Evolutionary conservation across 192 early-diverging fungal species (phyloP).

Genomic region (Endogone sp.): DNA sequence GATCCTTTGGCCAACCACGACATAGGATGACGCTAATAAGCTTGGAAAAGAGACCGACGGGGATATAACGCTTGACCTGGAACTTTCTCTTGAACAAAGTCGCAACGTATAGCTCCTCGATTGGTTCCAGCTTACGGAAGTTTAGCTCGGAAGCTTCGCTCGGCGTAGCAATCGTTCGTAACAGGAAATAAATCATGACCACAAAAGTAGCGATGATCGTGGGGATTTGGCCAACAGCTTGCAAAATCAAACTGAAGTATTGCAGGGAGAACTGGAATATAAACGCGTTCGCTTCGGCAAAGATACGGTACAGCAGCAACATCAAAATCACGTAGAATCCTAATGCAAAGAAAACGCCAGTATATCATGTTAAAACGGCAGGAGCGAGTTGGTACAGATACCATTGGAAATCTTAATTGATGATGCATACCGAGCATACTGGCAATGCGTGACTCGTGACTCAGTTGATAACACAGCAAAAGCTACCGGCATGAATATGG

Average conservation of each 20-base stretch:
- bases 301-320: slow-evolving; percentile 15
- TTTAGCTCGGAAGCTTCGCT: slow-evolving; percentile 12
- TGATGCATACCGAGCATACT: slow-evolving; percentile 20
- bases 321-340: slow-evolving; percentile 14
- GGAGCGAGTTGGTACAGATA: too few relatives aligned
- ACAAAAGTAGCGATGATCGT: slow-evolving; percentile 16
- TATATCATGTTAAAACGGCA: neutral
- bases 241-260: slow-evolving; percentile 15
- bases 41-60: neutral
- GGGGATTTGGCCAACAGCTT: slow-evolving; percentile 9
- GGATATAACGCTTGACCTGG: neutral
- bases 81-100: slow-evolving; percentile 8
- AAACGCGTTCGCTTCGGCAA: slow-evolving; percentile 18
- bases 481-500: slow-evolving; percentile 7
- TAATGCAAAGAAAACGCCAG: neutral
- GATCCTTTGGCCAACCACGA: neutral
- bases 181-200: slow-evolving; percentile 19
- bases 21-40: neutral
- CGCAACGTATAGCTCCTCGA: slow-evolving; percentile 28
- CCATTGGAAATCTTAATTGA: too few relatives aligned
- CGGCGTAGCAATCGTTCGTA: slow-evolving; percentile 6
- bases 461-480: slow-evolving; percentile 35
- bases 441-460: slow-evolving; percentile 20
- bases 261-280: slow-evolving; percentile 23
- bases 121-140: slow-evolving; percentile 19